Evolutionary conservation across 2,329 filamentous ascomycete species (phyloP).

Genomic region (Fusarium compactum): DNA sequence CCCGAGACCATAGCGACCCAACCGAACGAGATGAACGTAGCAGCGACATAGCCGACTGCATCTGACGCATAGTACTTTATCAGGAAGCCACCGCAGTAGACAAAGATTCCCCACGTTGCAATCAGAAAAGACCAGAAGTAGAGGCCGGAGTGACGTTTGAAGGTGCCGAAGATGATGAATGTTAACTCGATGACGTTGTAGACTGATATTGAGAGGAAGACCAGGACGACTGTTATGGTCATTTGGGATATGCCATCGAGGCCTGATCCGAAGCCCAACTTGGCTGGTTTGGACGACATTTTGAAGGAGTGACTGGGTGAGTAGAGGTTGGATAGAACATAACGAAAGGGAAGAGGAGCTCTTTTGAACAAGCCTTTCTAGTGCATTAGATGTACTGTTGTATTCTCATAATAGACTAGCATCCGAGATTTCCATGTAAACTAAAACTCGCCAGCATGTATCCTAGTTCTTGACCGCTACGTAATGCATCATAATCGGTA

Average conservation of each 20-base stretch:
- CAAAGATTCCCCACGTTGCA: conserved; percentile 51
- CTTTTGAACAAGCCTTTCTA: neutral
- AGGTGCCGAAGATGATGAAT: conserved; percentile 53
- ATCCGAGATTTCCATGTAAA: neutral
- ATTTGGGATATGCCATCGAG: conserved; percentile 36
- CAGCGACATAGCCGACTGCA: conserved; percentile 39
- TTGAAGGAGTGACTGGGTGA: neutral
- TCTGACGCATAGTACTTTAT: conserved; percentile 52
- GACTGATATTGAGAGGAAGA: conserved; percentile 50
- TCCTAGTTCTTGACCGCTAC: conserved; percentile 17
- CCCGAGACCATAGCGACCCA: conserved; percentile 68
- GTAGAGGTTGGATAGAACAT: neutral
- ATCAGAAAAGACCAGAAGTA: conserved; percentile 57
- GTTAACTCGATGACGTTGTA: conserved; percentile 55
- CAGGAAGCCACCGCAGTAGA: conserved; percentile 59
- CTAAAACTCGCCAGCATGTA: neutral
- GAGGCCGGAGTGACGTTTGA: conserved; percentile 51
- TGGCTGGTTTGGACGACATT: conserved; percentile 4
- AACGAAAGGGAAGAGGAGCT: neutral
- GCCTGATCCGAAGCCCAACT: conserved; percentile 43
- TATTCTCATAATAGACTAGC: neutral
- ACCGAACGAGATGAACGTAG: conserved; percentile 41
- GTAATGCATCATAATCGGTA: conserved; percentile 7
- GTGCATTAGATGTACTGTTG: too few relatives aligned
- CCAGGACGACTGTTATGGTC: conserved; percentile 45